Base-by-base conservation (phyloP, 1,284 basidiomycete genomes). In the Ustilago xerochloae region DNA sequence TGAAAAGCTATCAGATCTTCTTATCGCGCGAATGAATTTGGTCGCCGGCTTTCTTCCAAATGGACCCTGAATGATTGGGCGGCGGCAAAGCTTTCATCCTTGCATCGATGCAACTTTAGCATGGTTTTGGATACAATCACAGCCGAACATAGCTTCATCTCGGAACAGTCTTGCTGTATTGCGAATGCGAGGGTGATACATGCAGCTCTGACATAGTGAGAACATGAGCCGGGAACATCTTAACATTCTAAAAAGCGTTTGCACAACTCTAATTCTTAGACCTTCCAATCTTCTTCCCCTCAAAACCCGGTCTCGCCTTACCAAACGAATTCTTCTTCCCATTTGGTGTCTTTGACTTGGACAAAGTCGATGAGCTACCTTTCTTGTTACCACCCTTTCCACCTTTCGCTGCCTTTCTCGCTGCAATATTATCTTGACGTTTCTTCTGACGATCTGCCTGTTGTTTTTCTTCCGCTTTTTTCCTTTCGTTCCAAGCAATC, bases 361-460 rank as follows among this genome's bases (percentile, higher is more conserved):
- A 53, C 47, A 68, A 45, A 10, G 73, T 62, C 5, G 64, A 65
- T 2, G 62, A 60, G 2, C 64, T 43, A 1, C 54, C 64, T 41
- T 61, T 63, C 53, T 77, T 75, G n/a, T n/a, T n/a, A n/a, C n/a
- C n/a, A 47, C 75, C 64, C 47, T 65, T 67, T 18, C 66, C 66
- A 8, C 62, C 66, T 46, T 79, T 79, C 26, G 65, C 67, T 4
- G 75, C 77, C 32, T 77, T 78, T 35, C 79, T 60, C 6, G 70
- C 67, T 22, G 77, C 72, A 16, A 83, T 61, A 49, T 83, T 83
- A 50, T 83, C 81, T 63, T 71, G 71, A 13, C 81, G 69, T 62
- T 79, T 78, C 75, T 81, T 81, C 50, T 80, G 75, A 12, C 66
- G 60, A 32, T 80, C 79, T 3, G 80, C 79, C 56, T 79, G 68